phyloP scores from a whole-genome alignment of 2,329 filamentous ascomycete genomes.

The Dendrostoma leiphaemia region DNA sequence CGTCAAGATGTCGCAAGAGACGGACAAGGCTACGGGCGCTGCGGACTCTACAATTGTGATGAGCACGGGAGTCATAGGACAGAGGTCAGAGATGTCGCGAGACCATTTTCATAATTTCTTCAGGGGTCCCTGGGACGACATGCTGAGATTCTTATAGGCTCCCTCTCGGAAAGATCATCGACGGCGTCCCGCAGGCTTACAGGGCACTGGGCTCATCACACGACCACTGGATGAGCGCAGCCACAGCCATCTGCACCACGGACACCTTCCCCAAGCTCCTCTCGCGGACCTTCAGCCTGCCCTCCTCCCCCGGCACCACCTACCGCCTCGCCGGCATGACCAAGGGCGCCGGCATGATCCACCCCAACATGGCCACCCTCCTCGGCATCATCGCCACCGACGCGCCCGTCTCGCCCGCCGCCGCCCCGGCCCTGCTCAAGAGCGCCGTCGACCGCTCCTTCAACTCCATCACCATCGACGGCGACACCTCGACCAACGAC shows the following conservation, averaged over 20 bases:
- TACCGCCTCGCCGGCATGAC: constrained; percentile 93
- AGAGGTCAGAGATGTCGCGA: too few species aligned
- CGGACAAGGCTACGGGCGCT: constrained; percentile 61
- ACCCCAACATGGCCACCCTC: constrained; percentile 97
- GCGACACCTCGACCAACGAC: constrained; percentile 97
- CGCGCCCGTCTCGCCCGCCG: constrained; percentile 68
- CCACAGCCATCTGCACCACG: constrained; percentile 93
- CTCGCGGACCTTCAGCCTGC: constrained; percentile 79
- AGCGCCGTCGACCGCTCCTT: constrained; percentile 81
- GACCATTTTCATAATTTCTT: constrained; percentile 12
- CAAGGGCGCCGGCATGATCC: constrained; percentile 84
- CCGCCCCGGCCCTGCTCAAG: constrained; percentile 69
- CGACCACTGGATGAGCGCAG: constrained; percentile 81
- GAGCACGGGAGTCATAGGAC: constrained; percentile 97
- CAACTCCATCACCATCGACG: constrained; percentile 96
- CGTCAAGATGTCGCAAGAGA: constrained; percentile 73
- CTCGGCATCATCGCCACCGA: constrained; percentile 92
- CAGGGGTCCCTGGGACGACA: not conserved
- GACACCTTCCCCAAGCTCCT: constrained; percentile 97
- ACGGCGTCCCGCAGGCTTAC: constrained; percentile 76
- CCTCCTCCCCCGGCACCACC: constrained; percentile 70
- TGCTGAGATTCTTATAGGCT: constrained; percentile 51
- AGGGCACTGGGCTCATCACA: constrained; percentile 71
- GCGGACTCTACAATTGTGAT: constrained; percentile 77
- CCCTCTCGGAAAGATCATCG: constrained; percentile 86